Conservation (phyloP, 2,329 filamentous ascomycete species). For the Sphaerulina vaccinii region DNA sequence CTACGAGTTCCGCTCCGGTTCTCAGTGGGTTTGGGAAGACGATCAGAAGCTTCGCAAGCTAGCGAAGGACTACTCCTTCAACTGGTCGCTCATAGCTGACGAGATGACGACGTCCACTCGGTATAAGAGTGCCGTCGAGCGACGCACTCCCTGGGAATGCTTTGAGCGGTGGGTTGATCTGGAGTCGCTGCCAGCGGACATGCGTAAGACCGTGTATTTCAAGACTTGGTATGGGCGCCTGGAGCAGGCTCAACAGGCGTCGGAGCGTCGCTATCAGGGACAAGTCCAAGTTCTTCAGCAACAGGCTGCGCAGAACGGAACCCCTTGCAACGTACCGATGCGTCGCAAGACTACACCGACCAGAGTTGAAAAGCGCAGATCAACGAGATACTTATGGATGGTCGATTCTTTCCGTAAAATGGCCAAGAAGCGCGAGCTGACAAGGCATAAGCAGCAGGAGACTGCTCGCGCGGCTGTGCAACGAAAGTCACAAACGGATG, state of each 20-base stretch:
- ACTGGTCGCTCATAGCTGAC: slow-evolving; percentile 91
- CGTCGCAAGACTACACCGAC: slow-evolving; percentile 75
- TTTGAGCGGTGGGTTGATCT: slow-evolving; percentile 95
- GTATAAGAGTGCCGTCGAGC: slow-evolving; percentile 81
- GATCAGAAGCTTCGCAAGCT: slow-evolving; percentile 84
- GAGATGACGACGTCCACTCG: slow-evolving; percentile 71
- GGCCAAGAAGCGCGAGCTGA: slow-evolving; percentile 87
- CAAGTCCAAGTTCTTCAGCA: slow-evolving; percentile 55
- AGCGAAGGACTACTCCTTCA: slow-evolving; percentile 92
- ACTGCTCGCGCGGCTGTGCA: slow-evolving; percentile 66
- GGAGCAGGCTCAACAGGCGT: slow-evolving; percentile 61
- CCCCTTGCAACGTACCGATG: slow-evolving; percentile 49
- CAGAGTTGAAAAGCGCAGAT: slow-evolving; percentile 80
- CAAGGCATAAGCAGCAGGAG: slow-evolving; percentile 84
- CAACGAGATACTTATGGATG: slow-evolving; percentile 81
- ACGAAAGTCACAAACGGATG: slow-evolving; percentile 63
- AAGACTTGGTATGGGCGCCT: slow-evolving; percentile 66
- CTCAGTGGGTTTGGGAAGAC: slow-evolving; percentile 87
- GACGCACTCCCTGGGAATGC: slow-evolving; percentile 95
- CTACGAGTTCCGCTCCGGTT: slow-evolving; percentile 81
- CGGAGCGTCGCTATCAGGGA: slow-evolving; percentile 57
- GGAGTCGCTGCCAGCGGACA: slow-evolving; percentile 86
- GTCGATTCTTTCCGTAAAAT: slow-evolving; percentile 95
- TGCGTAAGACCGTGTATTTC: slow-evolving; percentile 95
- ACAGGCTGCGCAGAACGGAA: slow-evolving; percentile 46